A percentile compares a stretch with the other conserved stretches of the same genome.
Evolutionary conservation across 257 asterid species (phyloP).

Genomic region (Nicotiana noctiflora): DNA sequence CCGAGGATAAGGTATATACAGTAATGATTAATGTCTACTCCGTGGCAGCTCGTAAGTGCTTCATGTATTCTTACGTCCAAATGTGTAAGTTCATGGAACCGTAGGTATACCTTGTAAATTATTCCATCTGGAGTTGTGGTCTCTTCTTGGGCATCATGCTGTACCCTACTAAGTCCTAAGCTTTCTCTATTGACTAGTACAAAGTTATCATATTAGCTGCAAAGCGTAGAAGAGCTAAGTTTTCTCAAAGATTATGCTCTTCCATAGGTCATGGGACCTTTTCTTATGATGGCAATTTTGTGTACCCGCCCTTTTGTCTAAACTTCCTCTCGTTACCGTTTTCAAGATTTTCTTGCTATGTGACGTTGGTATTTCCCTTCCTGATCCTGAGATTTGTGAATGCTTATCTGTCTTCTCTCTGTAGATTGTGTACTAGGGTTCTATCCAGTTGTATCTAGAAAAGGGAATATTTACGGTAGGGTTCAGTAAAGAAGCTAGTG

Average conservation of each 20-base stretch:
- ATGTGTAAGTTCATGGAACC: not conserved
- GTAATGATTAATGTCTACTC: not conserved
- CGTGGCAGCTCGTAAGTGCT: not conserved
- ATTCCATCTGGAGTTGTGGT: not conserved
- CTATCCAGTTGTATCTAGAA: not conserved
- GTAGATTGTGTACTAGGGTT: not conserved
- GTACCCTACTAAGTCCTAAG: not conserved
- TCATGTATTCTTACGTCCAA: not conserved
- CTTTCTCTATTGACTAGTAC: not conserved
- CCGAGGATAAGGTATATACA: constrained; percentile 57
- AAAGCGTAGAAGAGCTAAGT: not conserved
- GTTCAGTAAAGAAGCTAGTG: not conserved
- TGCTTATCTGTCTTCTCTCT: not conserved
- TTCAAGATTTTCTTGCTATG: not conserved
- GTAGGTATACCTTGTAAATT: not conserved
- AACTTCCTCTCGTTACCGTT: not conserved
- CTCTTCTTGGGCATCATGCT: constrained; percentile 4
- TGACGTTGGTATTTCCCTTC: not conserved
- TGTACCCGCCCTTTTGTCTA: not conserved
- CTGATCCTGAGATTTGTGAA: not conserved
- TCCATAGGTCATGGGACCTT: not conserved
- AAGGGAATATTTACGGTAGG: not conserved
- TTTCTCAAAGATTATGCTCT: not conserved
- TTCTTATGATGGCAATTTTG: constrained; percentile 3
- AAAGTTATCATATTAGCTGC: not conserved